Evolutionary conservation across 2,329 filamentous ascomycete genomes (phyloP), one percentile per base, ranked within the genome.

Genomic region (Colletotrichum magnum): DNA sequence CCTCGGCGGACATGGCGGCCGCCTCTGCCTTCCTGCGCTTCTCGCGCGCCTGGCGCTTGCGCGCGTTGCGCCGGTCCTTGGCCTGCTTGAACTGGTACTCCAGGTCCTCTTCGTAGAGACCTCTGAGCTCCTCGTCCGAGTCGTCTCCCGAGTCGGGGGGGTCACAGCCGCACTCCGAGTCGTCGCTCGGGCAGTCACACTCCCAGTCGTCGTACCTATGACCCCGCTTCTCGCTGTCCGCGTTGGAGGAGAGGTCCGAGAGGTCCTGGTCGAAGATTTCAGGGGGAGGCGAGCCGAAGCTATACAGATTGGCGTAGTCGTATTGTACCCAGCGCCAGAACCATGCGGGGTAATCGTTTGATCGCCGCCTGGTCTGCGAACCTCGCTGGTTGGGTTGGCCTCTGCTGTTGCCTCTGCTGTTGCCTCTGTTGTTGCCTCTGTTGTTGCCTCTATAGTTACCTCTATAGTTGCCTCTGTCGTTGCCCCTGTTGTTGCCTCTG

Each of bases 191-290:
- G 7, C 51, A 54, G 16, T 6, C n/a, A 9, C 51, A 54, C n/a
- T 36, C 51, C 26, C 26, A 36, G 16, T 48, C 45, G 7, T 48
- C 15, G 16, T 48, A n/a, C 18, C 5, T 21, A 5, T 43, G 41
- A 13, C 16, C 41, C 13, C 16, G 41, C 13, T 43, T 43, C 13
- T 43, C 41, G 41, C 41, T 43, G 6, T 43, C 41, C 2, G 41
- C 41, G 4, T 13, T 15, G 16, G 41, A 43, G 45, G 45, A 18
- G n/a, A 48, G 45, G 13, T 54, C 51, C 6, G 51, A 54, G 51
- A 54, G 26, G 32, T 54, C 51, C 12, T 54, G 26, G 51, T 54
- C 51, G 16, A 54, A 54, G 51, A 54, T 36, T 7, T n/a, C 9
- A 15, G 18, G 15, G 26, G 51, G 51, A 54, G 24, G 4, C 12